These are phyloP conservation scores for Dactylis glomerata DNA, from an alignment of 176 grass and related monocot species.

Conservation along the genomic window DNA sequence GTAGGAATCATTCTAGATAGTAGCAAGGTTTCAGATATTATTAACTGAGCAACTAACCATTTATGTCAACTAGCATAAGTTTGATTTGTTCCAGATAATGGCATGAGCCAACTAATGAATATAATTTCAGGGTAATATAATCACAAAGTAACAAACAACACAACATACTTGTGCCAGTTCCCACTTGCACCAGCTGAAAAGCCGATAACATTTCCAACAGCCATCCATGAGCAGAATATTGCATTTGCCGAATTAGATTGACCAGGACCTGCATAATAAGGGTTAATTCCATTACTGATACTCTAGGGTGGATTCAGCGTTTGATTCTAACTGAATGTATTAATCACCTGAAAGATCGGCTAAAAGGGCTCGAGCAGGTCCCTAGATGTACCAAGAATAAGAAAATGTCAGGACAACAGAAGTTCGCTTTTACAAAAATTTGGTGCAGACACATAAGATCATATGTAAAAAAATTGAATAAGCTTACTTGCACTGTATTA, in stretches of 20 bases:
- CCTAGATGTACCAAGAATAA: conserved; percentile 43
- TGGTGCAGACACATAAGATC: background rate
- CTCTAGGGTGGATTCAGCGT: background rate
- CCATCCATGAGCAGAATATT: conserved; percentile 99
- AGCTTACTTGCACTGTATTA: conserved; percentile 94
- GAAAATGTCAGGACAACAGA: background rate
- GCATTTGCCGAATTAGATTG: conserved; percentile 97
- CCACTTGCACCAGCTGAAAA: conserved; percentile 83
- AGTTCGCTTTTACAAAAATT: background rate
- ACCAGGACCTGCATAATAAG: conserved; percentile 54
- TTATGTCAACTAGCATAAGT: background rate
- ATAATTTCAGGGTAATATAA: conserved; percentile 3
- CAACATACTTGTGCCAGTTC: conserved; percentile 80
- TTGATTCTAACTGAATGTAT: conserved; percentile 2
- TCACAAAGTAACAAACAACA: conserved; percentile 1
- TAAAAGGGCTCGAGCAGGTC: conserved; percentile 89
- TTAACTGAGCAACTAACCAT: background rate
- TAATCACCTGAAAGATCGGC: conserved; percentile 89
- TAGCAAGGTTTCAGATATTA: background rate
- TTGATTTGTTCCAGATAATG: background rate
- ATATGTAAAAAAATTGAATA: conserved; percentile 9
- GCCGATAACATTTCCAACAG: conserved; percentile 83
- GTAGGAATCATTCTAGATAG: background rate
- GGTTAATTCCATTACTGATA: background rate
- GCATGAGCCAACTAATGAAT: background rate